A percentile compares a stretch with the other conserved stretches of the same genome.
phyloP scores from a whole-genome alignment of 495 filamentous ascomycete genomes.

The Amniculicola lignicola region DNA sequence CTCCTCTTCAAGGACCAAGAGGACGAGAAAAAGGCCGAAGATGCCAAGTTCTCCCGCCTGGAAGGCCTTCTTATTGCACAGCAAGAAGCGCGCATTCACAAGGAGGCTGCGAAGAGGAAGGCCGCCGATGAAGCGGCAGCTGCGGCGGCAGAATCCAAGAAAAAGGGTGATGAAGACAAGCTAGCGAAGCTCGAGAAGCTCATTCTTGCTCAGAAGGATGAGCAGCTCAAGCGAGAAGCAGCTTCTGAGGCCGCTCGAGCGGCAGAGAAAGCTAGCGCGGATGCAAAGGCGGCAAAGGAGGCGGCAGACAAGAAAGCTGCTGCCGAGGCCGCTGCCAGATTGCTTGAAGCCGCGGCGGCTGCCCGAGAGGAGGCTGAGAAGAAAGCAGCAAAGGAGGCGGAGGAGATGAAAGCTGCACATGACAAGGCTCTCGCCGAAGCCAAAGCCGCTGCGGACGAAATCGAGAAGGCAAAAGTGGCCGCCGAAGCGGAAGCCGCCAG shows the following conservation, averaged over 20 bases:
- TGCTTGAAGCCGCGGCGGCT: slow-evolving; percentile 33
- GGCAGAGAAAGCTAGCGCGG: slow-evolving; percentile 39
- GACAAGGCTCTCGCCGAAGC: slow-evolving; percentile 39
- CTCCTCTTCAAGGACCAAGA: slow-evolving; percentile 21
- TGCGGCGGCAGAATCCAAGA: slow-evolving; percentile 27
- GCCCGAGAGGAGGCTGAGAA: slow-evolving; percentile 43
- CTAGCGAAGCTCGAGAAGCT: slow-evolving; percentile 38
- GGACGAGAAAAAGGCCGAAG: slow-evolving; percentile 18
- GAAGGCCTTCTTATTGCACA: slow-evolving; percentile 27
- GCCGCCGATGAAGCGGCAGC: slow-evolving; percentile 24
- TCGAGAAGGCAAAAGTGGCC: slow-evolving; percentile 49
- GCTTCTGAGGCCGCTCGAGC: slow-evolving; percentile 37
- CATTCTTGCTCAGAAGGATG: slow-evolving; percentile 40
- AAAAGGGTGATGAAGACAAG: slow-evolving; percentile 36
- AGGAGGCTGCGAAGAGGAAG: slow-evolving; percentile 27
- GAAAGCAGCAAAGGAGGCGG: slow-evolving; percentile 46
- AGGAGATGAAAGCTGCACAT: slow-evolving; percentile 38
- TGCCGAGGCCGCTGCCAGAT: slow-evolving; percentile 40
- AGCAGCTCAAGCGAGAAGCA: slow-evolving; percentile 35
- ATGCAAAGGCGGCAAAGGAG: slow-evolving; percentile 41
- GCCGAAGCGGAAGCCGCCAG: slow-evolving; percentile 52
- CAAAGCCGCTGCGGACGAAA: slow-evolving; percentile 46
- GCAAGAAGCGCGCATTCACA: slow-evolving; percentile 29
- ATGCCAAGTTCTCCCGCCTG: slow-evolving; percentile 31
- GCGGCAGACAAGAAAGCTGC: slow-evolving; percentile 44